Evolutionary conservation across 2,329 filamentous ascomycete genomes (phyloP), one percentile per base, ranked within the genome.

Genomic region (Penicillium expansum): DNA sequence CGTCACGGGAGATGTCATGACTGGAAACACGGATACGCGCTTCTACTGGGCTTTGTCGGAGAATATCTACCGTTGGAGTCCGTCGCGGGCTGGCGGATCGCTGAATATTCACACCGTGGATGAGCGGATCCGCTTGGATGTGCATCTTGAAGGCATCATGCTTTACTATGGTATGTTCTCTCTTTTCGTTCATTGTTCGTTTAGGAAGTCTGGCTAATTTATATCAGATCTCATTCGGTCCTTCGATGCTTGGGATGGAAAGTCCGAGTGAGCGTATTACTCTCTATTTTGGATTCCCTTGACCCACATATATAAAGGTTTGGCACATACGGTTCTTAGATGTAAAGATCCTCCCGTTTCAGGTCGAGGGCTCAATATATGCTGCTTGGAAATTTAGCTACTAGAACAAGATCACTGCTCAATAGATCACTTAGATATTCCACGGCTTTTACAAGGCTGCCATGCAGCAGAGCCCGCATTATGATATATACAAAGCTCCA

Each of bases 11-110:
- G 74, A 75, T 56, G 75, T 82, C 49, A 81, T 81, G 78, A 81
- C 79, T 1, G 80, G 79, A 0, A 83, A 83, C 50, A 82, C 81
- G 0, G 81, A 83, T 56, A 83, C 81, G 1, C 67, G 75, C 4
- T 80, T 81, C 60, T 83, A 82, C 62, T 83, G 80, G 80, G 68
- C 74, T 38, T 59, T 82, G 58, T 79, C 79, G n/a, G 73, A 76
- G 58, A 78, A 82, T 52, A 82, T 83, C 9, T 83, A 81, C 62
- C 71, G 81, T 1, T 83, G 80, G 64, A 79, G 75, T 14, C 79
- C 80, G 2, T 76, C 77, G 1, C 78, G 79, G 52, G 74, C 76
- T 24, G 75, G 72, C 0, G 76, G 76, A 0, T 50, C 76, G 35
- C 63, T 76, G 9, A 80, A 80, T 52, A 78, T 79, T 8, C 80